Base-by-base conservation (phyloP, 345 rosid genomes). In the Eucalyptus sp. region DNA sequence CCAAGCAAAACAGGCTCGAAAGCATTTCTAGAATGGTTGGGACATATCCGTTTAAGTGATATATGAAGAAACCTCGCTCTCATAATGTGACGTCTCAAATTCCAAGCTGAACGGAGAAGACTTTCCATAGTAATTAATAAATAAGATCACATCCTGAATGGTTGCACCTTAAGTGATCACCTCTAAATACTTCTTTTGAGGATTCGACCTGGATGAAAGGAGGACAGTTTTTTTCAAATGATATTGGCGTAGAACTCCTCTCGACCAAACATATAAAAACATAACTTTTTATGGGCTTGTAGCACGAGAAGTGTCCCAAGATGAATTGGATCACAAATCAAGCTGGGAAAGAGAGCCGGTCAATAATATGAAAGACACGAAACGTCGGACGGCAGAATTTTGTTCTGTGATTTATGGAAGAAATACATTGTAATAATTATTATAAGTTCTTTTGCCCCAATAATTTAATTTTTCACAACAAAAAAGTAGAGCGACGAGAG, bases 301-400 rank as follows among this genome's bases (percentile, higher is more conserved):
- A 20, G 83, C 27, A 37, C 22, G 5, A 71, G 27, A 3, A 71
- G 14, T 10, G 46, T 10, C 27, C 46, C 25, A 10, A 12, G 22
- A 37, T 37, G 83, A 71, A 71, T 71, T 10, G 25, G 14, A 71
- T 37, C 13, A 0, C 25, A 18, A 37, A 71, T 37, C 46, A 10
- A 71, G 44, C 27, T 3, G 0, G 8, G 83, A 20, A 76, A 37
- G 4, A 37, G 12, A 22, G 12, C 25, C 1, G 2, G 44, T 18
- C 44, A 17, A 17, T 33, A 68, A 4, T 56, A 10, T 56, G 62
- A 56, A 20, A 52, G 27, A 22, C 44, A 33, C 12, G 9, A 6
- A 33, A 37, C 8, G 1, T 56, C 0, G 6, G 13, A 4, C 0
- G 13, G 3, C 29, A 24, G 0, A 56, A 56, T 24, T 22, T 56